Evolutionary conservation across 352 stramenopile genomes (phyloP), one percentile per base, ranked within the genome.

Genomic region (Thalassiosira delicatula): DNA sequence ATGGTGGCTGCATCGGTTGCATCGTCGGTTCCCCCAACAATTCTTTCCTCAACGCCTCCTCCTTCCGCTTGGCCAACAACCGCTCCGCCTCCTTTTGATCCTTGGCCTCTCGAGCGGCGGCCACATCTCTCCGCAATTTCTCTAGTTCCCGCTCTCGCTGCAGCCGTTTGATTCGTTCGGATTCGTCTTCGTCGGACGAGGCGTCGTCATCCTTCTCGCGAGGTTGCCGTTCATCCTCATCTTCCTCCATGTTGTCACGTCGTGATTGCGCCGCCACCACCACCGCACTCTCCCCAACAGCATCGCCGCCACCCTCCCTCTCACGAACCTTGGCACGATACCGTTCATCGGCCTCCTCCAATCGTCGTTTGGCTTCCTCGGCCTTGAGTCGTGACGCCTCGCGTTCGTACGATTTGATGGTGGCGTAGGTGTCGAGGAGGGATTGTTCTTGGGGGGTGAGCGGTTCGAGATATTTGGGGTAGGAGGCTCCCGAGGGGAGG

Each of bases 391-490:
- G 66, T 12, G 86, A 59, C 2, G 87, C 86, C 29, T 92, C 75
- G 65, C 80, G 78, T 79, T 93, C 88, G 62, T 90, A 92, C 1
- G 80, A 67, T 70, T 86, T 84, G 21, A 93, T 82, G 2, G 73
- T 85, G 46, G 88, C 85, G 70, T 93, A 94, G 57, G 90, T 86
- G 30, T 90, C 69, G 12, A 94, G 61, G 3, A 94, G 57, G 3
- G 59, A 23, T 19, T 70, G 62, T 76, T 94, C 90, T 70, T 94
- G 73, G n/a, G 61, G 23, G 0, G 90, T 94, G 12, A 86, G 68
- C 2, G 79, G 79, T 49, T 72, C 62, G 63, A 85, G 77, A 27
- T 44, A 69, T 9, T 11, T 8, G n/a, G 70, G 70, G 57, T 60
- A 60, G 51, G 51, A 60, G 30, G 51, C 51, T 1, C 51, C 51